Base-by-base conservation (phyloP, 495 filamentous ascomycete genomes). In the Penicillium salamii region DNA sequence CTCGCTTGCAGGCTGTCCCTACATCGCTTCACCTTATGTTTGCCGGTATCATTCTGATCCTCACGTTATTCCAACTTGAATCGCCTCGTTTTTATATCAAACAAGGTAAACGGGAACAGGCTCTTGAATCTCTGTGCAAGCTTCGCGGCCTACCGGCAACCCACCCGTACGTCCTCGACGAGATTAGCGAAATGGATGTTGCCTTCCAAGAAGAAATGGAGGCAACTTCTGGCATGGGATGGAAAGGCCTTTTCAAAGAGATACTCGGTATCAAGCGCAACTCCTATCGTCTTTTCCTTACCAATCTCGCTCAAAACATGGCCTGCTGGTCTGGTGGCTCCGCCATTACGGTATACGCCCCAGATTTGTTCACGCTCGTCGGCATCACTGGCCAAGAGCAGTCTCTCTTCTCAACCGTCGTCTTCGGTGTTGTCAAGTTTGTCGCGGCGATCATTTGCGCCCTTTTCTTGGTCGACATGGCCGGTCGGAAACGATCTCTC, bases 181-280 rank as follows among this genome's bases (percentile, higher is more conserved):
- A 43, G 24, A 31, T 43, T 23, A 20, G 24, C 26, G 41, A 43
- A 32, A 81, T 86, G 51, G 11, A 41, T 28, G 80, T 80, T 40
- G 84, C 85, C 57, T 72, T 84, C 63, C 76, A 83, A 50, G 85
- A 78, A 54, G 83, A 86, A 53, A 49, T 72, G 55, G 74, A 81
- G 53, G 77, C 76, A 77, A 43, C 41, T 8, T 15, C 14, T 23
- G 41, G 41, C 26, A 43, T 43, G 41, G 41, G 41, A 9, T 43
- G 41, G 41, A 43, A 43, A 15, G 41, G 41, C 5, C 23, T 43
- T 1, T 43, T 43, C 41, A 43, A 43, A 15, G 41, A 43, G 15
- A 43, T 43, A 5, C 41, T 43, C 3, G 41, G 41, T 24, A 43
- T 43, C 14, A 43, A 43, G 13, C 41, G 41, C 26, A 43, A 43